Evolutionary conservation across 2,329 filamentous ascomycete species (phyloP).

Genomic region (Pseudogymnoascus sp.): DNA sequence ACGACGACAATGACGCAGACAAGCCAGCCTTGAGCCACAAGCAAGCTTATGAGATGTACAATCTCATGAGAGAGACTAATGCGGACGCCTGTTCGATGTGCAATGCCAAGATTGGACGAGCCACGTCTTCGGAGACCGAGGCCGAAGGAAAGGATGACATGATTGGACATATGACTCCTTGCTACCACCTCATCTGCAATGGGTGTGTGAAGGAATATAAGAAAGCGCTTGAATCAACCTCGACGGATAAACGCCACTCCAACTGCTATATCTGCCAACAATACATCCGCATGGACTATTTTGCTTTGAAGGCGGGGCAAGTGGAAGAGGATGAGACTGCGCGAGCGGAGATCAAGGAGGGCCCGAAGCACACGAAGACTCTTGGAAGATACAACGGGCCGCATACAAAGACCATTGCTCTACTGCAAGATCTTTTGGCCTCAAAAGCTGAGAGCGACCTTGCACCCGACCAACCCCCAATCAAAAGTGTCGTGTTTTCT

Average conservation of each 20-base stretch:
- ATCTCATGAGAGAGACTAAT: conserved; percentile 74
- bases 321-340: conserved; percentile 25
- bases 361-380: conserved; percentile 48
- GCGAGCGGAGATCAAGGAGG: conserved; percentile 22
- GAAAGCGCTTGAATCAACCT: conserved; percentile 39
- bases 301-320: conserved; percentile 51
- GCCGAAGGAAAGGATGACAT: conserved; percentile 50
- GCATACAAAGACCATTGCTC: conserved; percentile 81
- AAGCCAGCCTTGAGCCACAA: conserved; percentile 53
- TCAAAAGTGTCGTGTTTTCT: conserved; percentile 92
- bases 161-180: conserved; percentile 74
- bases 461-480: conserved; percentile 59
- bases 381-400: conserved; percentile 70
- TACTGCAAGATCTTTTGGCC: conserved; percentile 65
- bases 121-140: conserved; percentile 51
- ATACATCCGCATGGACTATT: conserved; percentile 55
- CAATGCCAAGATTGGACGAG: conserved; percentile 53
- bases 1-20: conserved; percentile 54
- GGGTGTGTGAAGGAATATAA: conserved; percentile 59
- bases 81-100: conserved; percentile 68
- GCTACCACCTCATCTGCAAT: conserved; percentile 77
- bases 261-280: conserved; percentile 63
- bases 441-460: conserved; percentile 55
- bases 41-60: conserved; percentile 79
- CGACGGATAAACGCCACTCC: conserved; percentile 33